Evolutionary conservation across 2,329 filamentous ascomycete genomes (phyloP).

Genomic region (Myrmaecium sp.): DNA sequence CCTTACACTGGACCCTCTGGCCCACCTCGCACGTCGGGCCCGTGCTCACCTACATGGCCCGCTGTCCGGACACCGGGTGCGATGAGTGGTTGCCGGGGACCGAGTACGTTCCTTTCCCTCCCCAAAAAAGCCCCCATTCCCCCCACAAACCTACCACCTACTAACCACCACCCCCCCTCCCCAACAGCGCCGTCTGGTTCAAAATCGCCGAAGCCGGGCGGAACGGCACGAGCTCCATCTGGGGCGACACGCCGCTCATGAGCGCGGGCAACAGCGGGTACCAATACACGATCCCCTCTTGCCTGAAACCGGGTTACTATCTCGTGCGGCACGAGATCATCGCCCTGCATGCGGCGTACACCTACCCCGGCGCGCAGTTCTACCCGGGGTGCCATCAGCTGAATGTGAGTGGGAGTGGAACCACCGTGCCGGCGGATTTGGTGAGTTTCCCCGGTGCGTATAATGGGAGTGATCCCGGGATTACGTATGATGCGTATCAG

Average conservation of each 20-base stretch:
- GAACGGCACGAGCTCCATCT: constrained; percentile 32
- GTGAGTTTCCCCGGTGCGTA: too few relatives aligned
- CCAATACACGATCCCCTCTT: constrained; percentile 37
- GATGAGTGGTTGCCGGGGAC: constrained; percentile 31
- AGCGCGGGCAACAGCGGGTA: constrained; percentile 25
- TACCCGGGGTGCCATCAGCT: constrained; percentile 29
- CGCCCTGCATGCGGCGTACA: constrained; percentile 25
- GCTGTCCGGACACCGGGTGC: constrained; percentile 36
- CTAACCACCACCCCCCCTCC: too few relatives aligned
- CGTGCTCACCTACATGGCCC: constrained; percentile 42
- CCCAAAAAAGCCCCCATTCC: background rate
- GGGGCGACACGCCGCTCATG: constrained; percentile 31
- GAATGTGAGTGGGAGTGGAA: constrained; percentile 18
- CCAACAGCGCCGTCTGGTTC: constrained; percentile 35
- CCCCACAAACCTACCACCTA: constrained; percentile 8
- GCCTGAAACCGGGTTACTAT: constrained; percentile 33
- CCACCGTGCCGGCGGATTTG: too few relatives aligned
- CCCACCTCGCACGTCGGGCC: constrained; percentile 35
- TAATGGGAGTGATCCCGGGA: too few relatives aligned
- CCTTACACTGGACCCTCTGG: constrained; percentile 38
- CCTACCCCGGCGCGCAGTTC: constrained; percentile 23
- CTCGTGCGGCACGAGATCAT: constrained; percentile 28
- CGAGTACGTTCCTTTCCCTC: constrained; percentile 13
- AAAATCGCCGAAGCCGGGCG: constrained; percentile 35
- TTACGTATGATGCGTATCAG: too few relatives aligned